These are phyloP conservation scores for Kluyveromyces marxianus DNA, from an alignment of 1,139 yeast species.

Conservation along the genomic window DNA sequence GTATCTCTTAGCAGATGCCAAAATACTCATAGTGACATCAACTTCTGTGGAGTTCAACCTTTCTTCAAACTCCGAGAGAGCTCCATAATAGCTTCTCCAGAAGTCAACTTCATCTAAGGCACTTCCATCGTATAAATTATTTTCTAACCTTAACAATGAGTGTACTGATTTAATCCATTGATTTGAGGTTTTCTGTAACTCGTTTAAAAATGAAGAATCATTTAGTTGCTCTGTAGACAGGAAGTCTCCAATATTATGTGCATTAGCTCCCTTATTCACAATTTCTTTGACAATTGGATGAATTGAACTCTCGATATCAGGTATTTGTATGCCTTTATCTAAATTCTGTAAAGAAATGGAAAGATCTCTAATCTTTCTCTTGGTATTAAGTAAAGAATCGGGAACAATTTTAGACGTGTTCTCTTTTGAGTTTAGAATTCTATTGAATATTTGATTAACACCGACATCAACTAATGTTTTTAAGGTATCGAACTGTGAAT, in stretches of 20 bases:
- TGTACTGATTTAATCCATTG: constrained; percentile 67
- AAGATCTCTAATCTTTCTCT: constrained; percentile 62
- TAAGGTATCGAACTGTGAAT: constrained; percentile 42
- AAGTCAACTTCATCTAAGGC: constrained; percentile 68
- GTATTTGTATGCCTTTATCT: constrained; percentile 61
- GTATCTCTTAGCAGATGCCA: constrained; percentile 67
- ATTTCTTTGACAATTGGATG: constrained; percentile 48
- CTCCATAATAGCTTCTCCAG: constrained; percentile 69
- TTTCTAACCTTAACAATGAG: constrained; percentile 45
- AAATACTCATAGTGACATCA: constrained; percentile 49
- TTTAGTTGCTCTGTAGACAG: constrained; percentile 33
- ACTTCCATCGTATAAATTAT: constrained; percentile 49
- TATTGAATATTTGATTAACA: constrained; percentile 46
- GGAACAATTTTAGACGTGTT: constrained; percentile 15
- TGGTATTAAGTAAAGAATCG: constrained; percentile 39
- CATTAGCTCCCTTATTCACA: constrained; percentile 31
- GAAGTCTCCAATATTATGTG: constrained; percentile 25
- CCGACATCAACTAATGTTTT: constrained; percentile 51
- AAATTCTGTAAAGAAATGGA: constrained; percentile 61
- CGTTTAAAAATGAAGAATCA: constrained; percentile 56
- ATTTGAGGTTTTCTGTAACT: constrained; percentile 58
- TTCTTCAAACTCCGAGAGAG: constrained; percentile 47
- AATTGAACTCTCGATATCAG: constrained; percentile 47
- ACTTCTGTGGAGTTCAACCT: constrained; percentile 56
- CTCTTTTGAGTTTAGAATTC: constrained; percentile 25